Evolutionary conservation across 768 basidiomycete species (phyloP).

Genomic region (Antrodiella citrinella): DNA sequence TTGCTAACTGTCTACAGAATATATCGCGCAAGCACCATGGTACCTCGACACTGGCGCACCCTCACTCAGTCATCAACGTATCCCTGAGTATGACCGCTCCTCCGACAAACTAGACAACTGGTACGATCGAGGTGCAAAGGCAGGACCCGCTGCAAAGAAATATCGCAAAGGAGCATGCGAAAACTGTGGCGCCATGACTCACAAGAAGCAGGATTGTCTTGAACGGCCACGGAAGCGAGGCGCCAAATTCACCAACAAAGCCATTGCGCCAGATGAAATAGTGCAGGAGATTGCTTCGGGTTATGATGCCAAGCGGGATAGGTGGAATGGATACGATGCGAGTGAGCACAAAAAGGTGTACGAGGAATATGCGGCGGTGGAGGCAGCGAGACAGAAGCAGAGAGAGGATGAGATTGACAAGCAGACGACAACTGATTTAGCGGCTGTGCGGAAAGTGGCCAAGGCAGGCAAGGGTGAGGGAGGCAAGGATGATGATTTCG

Average conservation of each 20-base stretch:
- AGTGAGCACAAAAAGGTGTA: conserved; percentile 80
- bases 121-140: conserved; percentile 82
- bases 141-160: conserved; percentile 91
- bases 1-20: conserved; percentile 44
- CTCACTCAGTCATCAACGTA: conserved; percentile 90
- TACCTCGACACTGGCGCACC: conserved; percentile 93
- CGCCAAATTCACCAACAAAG: conserved; percentile 83
- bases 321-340: conserved; percentile 98
- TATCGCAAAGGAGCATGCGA: conserved; percentile 98
- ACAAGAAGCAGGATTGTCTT: conserved; percentile 85
- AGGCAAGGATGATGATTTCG: conserved; percentile 80
- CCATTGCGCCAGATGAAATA: conserved; percentile 89
- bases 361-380: conserved; percentile 90
- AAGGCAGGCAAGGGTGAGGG: conserved; percentile 76
- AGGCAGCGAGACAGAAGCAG: conserved; percentile 82
- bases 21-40: conserved; percentile 98
- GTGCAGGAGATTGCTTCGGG: conserved; percentile 69
- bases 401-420: conserved; percentile 98
- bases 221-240: conserved; percentile 96
- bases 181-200: conserved; percentile 96
- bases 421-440: conserved; percentile 86
- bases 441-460: conserved; percentile 89
- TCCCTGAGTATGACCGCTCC: conserved; percentile 52
- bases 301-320: conserved; percentile 92
- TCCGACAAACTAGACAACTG: conserved; percentile 73